Evolutionary conservation across 352 stramenopile species (phyloP).

Genomic region (Phytophthora lateralis): DNA sequence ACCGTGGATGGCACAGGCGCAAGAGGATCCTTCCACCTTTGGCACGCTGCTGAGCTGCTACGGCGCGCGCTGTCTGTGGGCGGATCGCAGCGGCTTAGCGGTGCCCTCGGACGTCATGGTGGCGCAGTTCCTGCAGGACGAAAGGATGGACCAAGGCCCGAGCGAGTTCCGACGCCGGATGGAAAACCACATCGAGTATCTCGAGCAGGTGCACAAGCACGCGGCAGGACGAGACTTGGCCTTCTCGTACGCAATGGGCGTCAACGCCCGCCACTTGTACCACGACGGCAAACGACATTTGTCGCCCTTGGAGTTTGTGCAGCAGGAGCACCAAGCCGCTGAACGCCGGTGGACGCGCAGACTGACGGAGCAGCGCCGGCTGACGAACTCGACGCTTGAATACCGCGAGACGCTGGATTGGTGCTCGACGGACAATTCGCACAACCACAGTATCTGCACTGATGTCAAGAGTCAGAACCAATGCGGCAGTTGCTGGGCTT

Average conservation of each 20-base stretch:
- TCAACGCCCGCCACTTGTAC: conserved; percentile 72
- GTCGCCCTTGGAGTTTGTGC: conserved; percentile 56
- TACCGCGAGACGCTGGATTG: conserved; percentile 61
- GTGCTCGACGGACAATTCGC: conserved; percentile 74
- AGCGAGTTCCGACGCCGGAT: conserved; percentile 54
- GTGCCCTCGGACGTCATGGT: conserved; percentile 53
- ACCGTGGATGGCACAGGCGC: conserved; percentile 7
- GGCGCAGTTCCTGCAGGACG: conserved; percentile 59
- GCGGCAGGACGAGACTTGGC: conserved; percentile 39
- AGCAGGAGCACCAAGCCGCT: conserved; percentile 56
- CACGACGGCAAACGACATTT: conserved; percentile 46
- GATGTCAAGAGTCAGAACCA: conserved; percentile 81
- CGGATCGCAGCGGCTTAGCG: conserved; percentile 40
- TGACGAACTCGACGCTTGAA: conserved; percentile 30
- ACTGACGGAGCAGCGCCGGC: conserved; percentile 16
- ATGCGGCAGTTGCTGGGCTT: conserved; percentile 85
- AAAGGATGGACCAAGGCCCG: conserved; percentile 39
- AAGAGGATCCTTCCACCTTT: conserved; percentile 41
- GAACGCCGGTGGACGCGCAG: conserved; percentile 36
- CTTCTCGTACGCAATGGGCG: conserved; percentile 70
- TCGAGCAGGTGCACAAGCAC: conserved; percentile 69
- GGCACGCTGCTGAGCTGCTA: conserved; percentile 64
- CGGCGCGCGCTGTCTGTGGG: conserved; percentile 56
- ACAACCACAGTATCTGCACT: conserved; percentile 69
- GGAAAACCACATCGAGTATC: conserved; percentile 64